A percentile compares a stretch with the other conserved stretches of the same genome.
Conservation (phyloP, 768 basidiomycete species). For the Tulasnella sp. region DNA sequence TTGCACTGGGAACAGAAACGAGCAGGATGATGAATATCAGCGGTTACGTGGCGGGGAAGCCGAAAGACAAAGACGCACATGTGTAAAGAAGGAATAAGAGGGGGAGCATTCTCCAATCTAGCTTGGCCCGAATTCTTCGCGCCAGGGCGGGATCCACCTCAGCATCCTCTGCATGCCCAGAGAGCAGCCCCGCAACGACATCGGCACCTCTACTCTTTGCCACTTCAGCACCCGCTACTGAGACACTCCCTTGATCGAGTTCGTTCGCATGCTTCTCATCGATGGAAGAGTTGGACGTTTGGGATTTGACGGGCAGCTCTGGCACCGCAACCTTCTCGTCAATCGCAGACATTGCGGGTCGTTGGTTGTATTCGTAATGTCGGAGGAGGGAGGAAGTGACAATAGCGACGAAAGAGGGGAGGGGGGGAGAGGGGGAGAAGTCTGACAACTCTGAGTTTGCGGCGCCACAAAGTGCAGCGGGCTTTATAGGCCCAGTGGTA, state of each 20-base stretch:
- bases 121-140: background rate
- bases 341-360: too few species aligned
- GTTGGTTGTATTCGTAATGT: too few species aligned
- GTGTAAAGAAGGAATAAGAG: conserved; percentile 10
- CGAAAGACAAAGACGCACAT: background rate
- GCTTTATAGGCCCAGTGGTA: too few species aligned
- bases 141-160: background rate
- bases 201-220: conserved; percentile 7
- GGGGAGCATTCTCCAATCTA: conserved; percentile 10
- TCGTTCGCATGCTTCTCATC: conserved; percentile 4
- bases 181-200: background rate
- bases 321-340: background rate
- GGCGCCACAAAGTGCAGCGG: too few species aligned
- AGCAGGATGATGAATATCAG: background rate
- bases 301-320: background rate
- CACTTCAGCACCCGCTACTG: background rate
- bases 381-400: too few species aligned
- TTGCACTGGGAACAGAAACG: conserved; percentile 17
- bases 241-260: too few species aligned
- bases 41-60: background rate
- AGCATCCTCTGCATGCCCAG: conserved; percentile 10
- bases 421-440: too few species aligned
- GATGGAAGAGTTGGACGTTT: conserved; percentile 9
- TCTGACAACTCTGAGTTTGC: too few species aligned
- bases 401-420: too few species aligned